Base-by-base conservation (phyloP, 495 filamentous ascomycete genomes). In the Xylaria cubensis region DNA sequence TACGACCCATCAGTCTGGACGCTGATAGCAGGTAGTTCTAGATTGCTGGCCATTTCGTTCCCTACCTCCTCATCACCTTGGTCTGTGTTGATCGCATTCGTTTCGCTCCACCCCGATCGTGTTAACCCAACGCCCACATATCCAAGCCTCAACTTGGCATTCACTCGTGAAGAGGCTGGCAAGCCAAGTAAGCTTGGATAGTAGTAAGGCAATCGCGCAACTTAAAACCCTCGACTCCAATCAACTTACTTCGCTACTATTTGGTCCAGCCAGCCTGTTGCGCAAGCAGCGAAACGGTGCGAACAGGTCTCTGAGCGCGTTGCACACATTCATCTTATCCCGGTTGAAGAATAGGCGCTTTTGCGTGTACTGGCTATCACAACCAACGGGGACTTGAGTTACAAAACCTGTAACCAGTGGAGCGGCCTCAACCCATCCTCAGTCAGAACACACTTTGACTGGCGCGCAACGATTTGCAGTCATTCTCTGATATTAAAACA, bases 61-160 rank as follows among this genome's bases (percentile, higher is more conserved):
- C 53, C 51, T 77, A 44, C 48, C 36, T 39, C 36, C 39, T 42
- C 39, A 48, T 36, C 55, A 39, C 73, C 75, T 67, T 59, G 53
- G 51, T 39, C 67, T 78, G 78, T 80, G 78, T 80, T 79, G 76
- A 80, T 76, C 78, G 75, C 78, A 78, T 77, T 77, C 74, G 65
- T 75, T 79, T 75, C 73, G 62, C 71, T 59, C 36, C 36, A 39
- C 36, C 63, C 66, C 62, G 69, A 69, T 46, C 44, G 46, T 53
- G 59, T 29, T 39, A 6, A 46, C 50, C 21, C 59, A 64, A 64
- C 29, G 32, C 50, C 7, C 68, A 76, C 68, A 76, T 71, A 67
- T 67, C 74, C 32, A 62, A 21, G 46, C 71, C 65, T 73, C 41
- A 48, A 44, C 65, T 72, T 64, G 41, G 66, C 61, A 67, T 66